A percentile compares a stretch with the other conserved stretches of the same genome.
Evolutionary conservation across 1,284 basidiomycete genomes (phyloP).

Genomic region (Ustilago xerochloae): DNA sequence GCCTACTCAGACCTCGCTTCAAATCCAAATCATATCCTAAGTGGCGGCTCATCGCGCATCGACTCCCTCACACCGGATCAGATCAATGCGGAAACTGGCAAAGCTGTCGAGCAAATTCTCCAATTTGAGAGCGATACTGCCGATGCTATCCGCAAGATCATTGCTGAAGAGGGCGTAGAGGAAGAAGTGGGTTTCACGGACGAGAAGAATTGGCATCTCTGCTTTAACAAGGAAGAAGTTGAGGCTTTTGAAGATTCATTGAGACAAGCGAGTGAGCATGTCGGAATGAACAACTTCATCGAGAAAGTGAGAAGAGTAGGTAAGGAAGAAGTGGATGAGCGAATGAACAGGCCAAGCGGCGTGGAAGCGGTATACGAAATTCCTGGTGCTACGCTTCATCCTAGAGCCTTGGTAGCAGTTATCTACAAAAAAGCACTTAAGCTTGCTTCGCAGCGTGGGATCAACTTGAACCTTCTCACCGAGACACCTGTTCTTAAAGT

Average conservation of each 20-base stretch:
- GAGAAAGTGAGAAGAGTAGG: constrained; percentile 27
- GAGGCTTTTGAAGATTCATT: constrained; percentile 41
- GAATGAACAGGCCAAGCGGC: constrained; percentile 18
- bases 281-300: constrained; percentile 20
- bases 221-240: constrained; percentile 33
- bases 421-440: constrained; percentile 19
- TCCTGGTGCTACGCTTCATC: constrained; percentile 50
- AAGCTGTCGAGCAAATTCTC: constrained; percentile 36
- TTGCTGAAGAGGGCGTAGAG: neutral
- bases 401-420: constrained; percentile 32
- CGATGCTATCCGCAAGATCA: constrained; percentile 23
- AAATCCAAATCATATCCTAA: constrained; percentile 39
- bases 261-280: constrained; percentile 15
- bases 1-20: constrained; percentile 43
- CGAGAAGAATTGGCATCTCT: constrained; percentile 52
- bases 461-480: constrained; percentile 31
- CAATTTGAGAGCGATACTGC: constrained; percentile 35
- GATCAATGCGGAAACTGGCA: neutral
- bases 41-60: neutral
- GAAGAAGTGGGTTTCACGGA: constrained; percentile 26
- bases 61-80: neutral
- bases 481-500: constrained; percentile 27
- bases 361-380: constrained; percentile 49
- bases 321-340: constrained; percentile 27
- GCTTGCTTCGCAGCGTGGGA: constrained; percentile 7